Conservation (phyloP, 2,329 filamentous ascomycete species). For the Neonectria sp. region DNA sequence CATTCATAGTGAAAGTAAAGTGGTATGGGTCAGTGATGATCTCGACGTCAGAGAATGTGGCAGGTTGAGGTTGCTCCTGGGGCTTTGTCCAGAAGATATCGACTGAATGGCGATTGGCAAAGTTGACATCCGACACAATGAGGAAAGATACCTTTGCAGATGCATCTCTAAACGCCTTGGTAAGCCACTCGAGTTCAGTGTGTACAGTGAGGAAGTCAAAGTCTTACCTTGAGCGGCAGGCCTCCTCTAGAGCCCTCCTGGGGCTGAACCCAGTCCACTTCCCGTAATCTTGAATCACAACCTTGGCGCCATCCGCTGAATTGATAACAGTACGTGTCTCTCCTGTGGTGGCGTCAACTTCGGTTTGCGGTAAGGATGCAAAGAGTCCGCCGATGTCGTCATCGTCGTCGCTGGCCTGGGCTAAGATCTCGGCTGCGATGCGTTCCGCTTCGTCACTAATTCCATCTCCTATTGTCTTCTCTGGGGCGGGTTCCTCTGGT, state of each 20-base stretch:
- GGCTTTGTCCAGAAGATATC: constrained; percentile 85
- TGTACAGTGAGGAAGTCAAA: not conserved
- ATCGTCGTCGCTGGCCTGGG: constrained; percentile 66
- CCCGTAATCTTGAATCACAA: constrained; percentile 86
- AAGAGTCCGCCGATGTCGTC: constrained; percentile 69
- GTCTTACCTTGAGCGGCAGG: constrained; percentile 82
- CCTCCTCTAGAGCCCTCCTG: constrained; percentile 84
- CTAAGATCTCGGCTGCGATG: constrained; percentile 72
- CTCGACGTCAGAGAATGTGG: constrained; percentile 59
- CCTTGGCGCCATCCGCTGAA: constrained; percentile 65
- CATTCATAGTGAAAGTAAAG: constrained; percentile 81
- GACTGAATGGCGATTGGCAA: constrained; percentile 82
- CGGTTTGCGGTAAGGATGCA: constrained; percentile 71
- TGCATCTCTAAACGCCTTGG: constrained; percentile 71
- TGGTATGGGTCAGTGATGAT: constrained; percentile 62
- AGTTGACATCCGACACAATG: constrained; percentile 79
- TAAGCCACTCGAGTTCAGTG: constrained; percentile 25
- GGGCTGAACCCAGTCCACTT: constrained; percentile 85
- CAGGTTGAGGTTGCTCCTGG: constrained; percentile 65
- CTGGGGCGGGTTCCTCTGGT: constrained; percentile 38
- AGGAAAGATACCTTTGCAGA: constrained; percentile 77
- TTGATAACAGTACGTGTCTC: constrained; percentile 71
- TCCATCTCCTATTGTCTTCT: constrained; percentile 58
- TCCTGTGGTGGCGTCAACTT: constrained; percentile 72
- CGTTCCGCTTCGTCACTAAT: constrained; percentile 70